phyloP scores from a whole-genome alignment of 306 rosid genomes.

The Dryas octopetala region DNA sequence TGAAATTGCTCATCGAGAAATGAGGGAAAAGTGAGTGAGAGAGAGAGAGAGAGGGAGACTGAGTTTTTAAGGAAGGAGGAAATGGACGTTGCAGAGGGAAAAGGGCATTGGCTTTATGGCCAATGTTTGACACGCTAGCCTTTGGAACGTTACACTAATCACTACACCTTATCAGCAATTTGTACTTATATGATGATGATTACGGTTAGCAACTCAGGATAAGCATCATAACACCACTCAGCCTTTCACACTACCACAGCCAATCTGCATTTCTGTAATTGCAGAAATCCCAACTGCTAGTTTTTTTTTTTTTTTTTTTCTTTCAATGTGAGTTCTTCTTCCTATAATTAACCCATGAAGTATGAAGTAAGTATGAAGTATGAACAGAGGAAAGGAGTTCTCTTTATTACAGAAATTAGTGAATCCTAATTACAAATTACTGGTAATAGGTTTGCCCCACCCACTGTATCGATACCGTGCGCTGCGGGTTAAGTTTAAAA shows the following conservation, averaged over 20 bases:
- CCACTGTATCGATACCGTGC: too few species aligned
- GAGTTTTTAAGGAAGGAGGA: slow-evolving; percentile 5
- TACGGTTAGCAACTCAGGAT: neutral
- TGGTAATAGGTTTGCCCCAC: too few species aligned
- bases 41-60: neutral
- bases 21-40: neutral
- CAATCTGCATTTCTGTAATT: neutral
- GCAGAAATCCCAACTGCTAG: neutral
- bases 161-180: slow-evolving; percentile 9
- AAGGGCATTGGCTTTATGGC: slow-evolving; percentile 11
- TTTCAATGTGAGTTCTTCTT: too few species aligned
- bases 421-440: too few species aligned
- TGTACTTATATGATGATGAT: slow-evolving; percentile 12
- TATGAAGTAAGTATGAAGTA: too few species aligned
- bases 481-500: too few species aligned
- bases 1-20: neutral
- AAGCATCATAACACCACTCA: neutral
- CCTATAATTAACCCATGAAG: too few species aligned
- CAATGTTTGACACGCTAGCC: slow-evolving; percentile 7
- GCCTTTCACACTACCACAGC: neutral
- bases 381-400: too few species aligned
- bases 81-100: slow-evolving; percentile 17
- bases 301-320: too few species aligned
- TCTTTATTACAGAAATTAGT: too few species aligned
- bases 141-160: slow-evolving; percentile 14